Base-by-base conservation (phyloP, 371 early-diverging fungal genomes). In the Syncephalastrum sp. region DNA sequence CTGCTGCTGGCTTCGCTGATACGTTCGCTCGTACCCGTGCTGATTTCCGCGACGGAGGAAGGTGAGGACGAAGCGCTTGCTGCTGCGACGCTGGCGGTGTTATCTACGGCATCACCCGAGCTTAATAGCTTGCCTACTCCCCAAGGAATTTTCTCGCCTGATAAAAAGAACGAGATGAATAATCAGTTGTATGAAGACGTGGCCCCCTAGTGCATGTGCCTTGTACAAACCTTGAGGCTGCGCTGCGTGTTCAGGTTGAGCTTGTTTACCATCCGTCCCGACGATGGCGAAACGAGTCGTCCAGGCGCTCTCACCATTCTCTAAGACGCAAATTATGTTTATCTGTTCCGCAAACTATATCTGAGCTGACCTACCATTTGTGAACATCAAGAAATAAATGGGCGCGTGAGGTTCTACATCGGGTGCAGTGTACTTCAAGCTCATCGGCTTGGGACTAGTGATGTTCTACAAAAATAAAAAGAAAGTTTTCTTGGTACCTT, bases 341-440 rank as follows among this genome's bases (percentile, higher is more conserved):
- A 47, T 50, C 43, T 29, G 21, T 33, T 25, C 12, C 16, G 19
- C 5, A 23, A 14, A 33, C 47, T 46, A 14, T 46, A 23, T 23
- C 16, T 19, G 47, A 13, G 19, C 23, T 46, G 47, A 47, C 45
- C 50, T 65, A 77, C 76, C 72, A 58, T 70, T 75, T 0, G 79
- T 74, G 62, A 79, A 79, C 74, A 70, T 79, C 29, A 79, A 63
- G 50, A 79, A 79, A 47, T 79, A 79, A 47, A 79, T 61, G 13
- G 74, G 61, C 1, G 79, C 53, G 46, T 67, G 67, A 15, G 76
- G 72, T 8, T 52, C 47, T 1, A 79, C 79, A 42, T 68, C 50
- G n/a, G 79, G 79, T 10, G 67, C 71, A 5, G 55, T 68, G 63
- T 65, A 75, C 14, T 65, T 67, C 17, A 66, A 66, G 5, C 59